Percentiles rank a stretch among this genome's conserved stretches.
phyloP scores from a whole-genome alignment of 73 alveolate species.

The Breviolum minutum region DNA sequence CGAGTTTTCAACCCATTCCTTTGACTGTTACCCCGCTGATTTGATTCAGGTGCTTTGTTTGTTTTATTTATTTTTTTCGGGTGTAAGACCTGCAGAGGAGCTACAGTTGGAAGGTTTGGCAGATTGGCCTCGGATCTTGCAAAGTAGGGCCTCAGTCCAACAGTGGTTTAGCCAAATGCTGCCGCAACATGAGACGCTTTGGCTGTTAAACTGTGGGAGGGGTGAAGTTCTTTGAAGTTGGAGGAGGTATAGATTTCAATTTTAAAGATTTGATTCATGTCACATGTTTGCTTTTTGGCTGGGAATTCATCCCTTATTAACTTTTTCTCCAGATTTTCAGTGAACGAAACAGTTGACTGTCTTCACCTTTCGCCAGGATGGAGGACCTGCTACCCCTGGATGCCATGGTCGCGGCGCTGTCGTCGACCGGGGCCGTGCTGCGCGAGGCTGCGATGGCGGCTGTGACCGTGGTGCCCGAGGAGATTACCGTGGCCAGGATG shows the following conservation, averaged over 20 bases:
- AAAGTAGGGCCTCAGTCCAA: background rate
- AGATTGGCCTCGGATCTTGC: conserved; percentile 21
- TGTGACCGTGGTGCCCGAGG: background rate
- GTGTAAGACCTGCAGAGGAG: background rate
- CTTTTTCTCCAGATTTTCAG: no score
- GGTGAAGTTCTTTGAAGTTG: no score
- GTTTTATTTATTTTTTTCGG: background rate
- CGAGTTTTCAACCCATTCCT: background rate
- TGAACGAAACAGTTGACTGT: no score
- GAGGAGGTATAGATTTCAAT: no score
- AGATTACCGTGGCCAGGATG: background rate
- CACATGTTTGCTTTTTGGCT: no score
- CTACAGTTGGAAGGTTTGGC: conserved; percentile 17
- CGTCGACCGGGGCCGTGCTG: conserved; percentile 4
- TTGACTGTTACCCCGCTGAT: background rate
- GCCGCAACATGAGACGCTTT: background rate
- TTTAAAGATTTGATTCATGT: no score
- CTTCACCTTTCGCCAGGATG: background rate
- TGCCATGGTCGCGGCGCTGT: background rate
- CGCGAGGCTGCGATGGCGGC: background rate
- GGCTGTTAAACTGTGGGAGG: no score
- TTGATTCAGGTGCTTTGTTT: background rate
- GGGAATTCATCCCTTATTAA: no score
- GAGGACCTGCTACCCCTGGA: conserved; percentile 1
- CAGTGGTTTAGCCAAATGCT: conserved; percentile 5